phyloP scores from a whole-genome alignment of 495 filamentous ascomycete species.

The Glutinoglossum americanum region DNA sequence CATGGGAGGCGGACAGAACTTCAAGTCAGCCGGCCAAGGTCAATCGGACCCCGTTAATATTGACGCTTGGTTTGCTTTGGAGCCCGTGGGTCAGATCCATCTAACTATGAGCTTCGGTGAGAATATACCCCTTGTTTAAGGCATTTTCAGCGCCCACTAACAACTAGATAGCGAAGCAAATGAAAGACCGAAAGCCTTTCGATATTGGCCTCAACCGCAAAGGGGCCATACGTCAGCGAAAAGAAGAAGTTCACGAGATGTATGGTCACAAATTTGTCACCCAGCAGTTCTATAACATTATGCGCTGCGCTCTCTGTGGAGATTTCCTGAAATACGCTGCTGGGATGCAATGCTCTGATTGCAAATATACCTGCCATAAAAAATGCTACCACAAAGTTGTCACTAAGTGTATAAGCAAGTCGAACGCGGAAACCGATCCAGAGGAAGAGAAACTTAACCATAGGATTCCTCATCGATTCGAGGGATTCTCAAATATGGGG shows the following conservation, averaged over 20 bases:
- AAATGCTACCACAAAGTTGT: slow-evolving; percentile 96
- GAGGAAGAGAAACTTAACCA: slow-evolving; percentile 99
- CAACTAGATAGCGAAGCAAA: slow-evolving; percentile 40
- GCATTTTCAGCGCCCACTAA: slow-evolving; percentile 4
- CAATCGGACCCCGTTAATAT: slow-evolving; percentile 44
- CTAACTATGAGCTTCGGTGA: slow-evolving; percentile 75
- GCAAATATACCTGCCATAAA: slow-evolving; percentile 97
- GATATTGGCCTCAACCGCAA: slow-evolving; percentile 83
- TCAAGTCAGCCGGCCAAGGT: slow-evolving; percentile 16
- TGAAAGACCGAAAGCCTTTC: slow-evolving; percentile 46
- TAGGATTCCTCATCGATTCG: slow-evolving; percentile 92
- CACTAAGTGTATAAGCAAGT: slow-evolving; percentile 98
- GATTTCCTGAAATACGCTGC: slow-evolving; percentile 97
- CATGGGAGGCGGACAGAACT: neutral
- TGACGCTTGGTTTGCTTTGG: slow-evolving; percentile 91
- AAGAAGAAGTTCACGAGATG: slow-evolving; percentile 94
- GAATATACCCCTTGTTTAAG: slow-evolving; percentile 2
- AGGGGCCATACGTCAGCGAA: slow-evolving; percentile 87
- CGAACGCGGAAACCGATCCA: slow-evolving; percentile 90
- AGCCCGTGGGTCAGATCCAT: slow-evolving; percentile 78
- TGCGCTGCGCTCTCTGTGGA: slow-evolving; percentile 96
- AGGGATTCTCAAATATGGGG: slow-evolving; percentile 82
- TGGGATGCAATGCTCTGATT: slow-evolving; percentile 98
- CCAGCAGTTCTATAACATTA: slow-evolving; percentile 99
- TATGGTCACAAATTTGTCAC: slow-evolving; percentile 96